phyloP scores from a whole-genome alignment of 257 asterid genomes.

The Schizonepeta tenuifolia region DNA sequence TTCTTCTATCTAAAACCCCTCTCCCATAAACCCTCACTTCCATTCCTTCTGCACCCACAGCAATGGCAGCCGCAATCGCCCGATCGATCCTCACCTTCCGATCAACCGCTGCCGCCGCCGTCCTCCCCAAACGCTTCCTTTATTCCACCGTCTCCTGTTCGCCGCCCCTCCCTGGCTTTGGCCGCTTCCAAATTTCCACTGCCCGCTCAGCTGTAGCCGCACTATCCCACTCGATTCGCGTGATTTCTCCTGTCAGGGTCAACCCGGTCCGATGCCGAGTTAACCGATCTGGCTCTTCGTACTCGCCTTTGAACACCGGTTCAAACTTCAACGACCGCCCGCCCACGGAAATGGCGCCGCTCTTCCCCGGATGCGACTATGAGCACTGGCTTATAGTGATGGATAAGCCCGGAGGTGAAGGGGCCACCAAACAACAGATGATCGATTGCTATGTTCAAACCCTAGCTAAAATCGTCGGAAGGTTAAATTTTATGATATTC shows the following conservation, averaged over 20 bases:
- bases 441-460: slow-evolving; percentile 85
- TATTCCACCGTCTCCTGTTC: slow-evolving; percentile 51
- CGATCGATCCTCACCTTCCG: slow-evolving; percentile 59
- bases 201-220: slow-evolving; percentile 38
- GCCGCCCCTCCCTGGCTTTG: slow-evolving; percentile 52
- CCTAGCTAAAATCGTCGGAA: slow-evolving; percentile 81
- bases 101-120: slow-evolving; percentile 42
- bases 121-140: slow-evolving; percentile 50
- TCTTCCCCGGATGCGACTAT: slow-evolving; percentile 93
- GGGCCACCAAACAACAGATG: slow-evolving; percentile 89
- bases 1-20: slow-evolving; percentile 19
- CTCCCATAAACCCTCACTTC: slow-evolving; percentile 35
- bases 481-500: slow-evolving; percentile 40
- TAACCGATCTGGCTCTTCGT: slow-evolving; percentile 69
- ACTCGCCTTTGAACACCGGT: slow-evolving; percentile 86
- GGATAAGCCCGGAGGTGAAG: slow-evolving; percentile 99
- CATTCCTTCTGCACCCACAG: slow-evolving; percentile 1
- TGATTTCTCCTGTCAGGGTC: slow-evolving; percentile 40
- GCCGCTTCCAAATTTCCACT: slow-evolving; percentile 32
- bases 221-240: slow-evolving; percentile 40
- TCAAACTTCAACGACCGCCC: slow-evolving; percentile 85
- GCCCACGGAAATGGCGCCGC: slow-evolving; percentile 96
- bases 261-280: slow-evolving; percentile 65
- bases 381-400: slow-evolving; percentile 98
- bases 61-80: slow-evolving; percentile 58